phyloP scores from a whole-genome alignment of 2,329 filamentous ascomycete species.

The Magnaporthales sp. region DNA sequence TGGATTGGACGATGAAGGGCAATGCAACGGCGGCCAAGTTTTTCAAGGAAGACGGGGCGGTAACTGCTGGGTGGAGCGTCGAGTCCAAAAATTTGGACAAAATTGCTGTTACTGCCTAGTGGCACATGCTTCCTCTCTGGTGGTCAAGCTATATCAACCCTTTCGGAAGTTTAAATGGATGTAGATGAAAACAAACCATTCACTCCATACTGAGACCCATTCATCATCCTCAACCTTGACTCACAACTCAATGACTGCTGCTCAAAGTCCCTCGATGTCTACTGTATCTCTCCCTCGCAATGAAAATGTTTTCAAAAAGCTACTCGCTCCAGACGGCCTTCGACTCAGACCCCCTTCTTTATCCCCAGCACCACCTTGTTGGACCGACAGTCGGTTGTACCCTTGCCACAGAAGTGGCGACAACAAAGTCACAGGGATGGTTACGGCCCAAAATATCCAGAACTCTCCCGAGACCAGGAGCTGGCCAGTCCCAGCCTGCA shows the following conservation, averaged over 20 bases:
- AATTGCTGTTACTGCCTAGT: not conserved
- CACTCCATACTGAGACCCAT: too few relatives aligned
- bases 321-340: too few relatives aligned
- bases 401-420: not conserved
- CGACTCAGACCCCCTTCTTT: not conserved
- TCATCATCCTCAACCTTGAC: too few relatives aligned
- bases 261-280: too few relatives aligned
- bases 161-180: too few relatives aligned
- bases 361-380: not conserved
- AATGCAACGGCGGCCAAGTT: not conserved
- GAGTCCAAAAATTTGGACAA: not conserved
- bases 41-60: not conserved
- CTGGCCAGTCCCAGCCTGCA: slow-evolving; percentile 9
- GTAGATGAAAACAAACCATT: too few relatives aligned
- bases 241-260: too few relatives aligned
- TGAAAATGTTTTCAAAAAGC: not conserved
- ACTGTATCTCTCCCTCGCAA: not conserved
- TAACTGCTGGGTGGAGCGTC: not conserved
- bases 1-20: not conserved
- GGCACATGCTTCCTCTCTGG: too few relatives aligned
- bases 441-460: slow-evolving; percentile 22
- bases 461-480: slow-evolving; percentile 19
- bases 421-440: slow-evolving; percentile 14
- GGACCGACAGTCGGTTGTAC: not conserved
- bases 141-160: too few relatives aligned